These are phyloP conservation scores for Botrytis fragariae DNA, from an alignment of 2,329 filamentous ascomycete genomes.

Conservation along the genomic window DNA sequence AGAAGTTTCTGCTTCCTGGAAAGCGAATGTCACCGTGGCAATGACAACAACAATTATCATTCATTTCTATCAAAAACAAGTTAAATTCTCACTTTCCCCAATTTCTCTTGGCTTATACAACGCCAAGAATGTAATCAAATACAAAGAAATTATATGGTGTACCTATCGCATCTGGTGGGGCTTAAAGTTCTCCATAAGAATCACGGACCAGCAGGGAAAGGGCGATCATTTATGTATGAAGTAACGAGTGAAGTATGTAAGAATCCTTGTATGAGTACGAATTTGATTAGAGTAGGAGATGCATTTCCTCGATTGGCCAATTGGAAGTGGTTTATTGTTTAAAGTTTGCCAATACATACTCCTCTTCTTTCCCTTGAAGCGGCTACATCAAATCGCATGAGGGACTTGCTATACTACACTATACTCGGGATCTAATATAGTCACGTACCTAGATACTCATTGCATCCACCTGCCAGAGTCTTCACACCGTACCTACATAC, in stretches of 20 bases:
- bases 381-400: neutral
- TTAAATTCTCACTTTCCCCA: neutral
- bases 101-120: neutral
- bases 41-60: neutral
- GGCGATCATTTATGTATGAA: neutral
- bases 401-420: neutral
- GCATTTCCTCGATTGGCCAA: neutral
- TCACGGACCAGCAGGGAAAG: constrained; percentile 3
- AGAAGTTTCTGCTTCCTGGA: neutral
- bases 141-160: neutral
- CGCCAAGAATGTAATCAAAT: constrained; percentile 6
- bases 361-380: neutral
- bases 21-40: neutral
- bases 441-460: neutral
- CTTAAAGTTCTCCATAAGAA: neutral
- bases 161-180: neutral
- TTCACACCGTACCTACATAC: neutral
- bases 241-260: neutral
- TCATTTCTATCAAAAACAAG: neutral
- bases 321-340: neutral
- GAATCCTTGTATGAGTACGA: neutral
- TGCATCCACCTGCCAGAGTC: neutral
- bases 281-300: neutral
- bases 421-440: neutral
- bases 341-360: neutral